These are phyloP conservation scores for Ustilago sp. DNA, from an alignment of 1,284 basidiomycete genomes.

Conservation along the genomic window DNA sequence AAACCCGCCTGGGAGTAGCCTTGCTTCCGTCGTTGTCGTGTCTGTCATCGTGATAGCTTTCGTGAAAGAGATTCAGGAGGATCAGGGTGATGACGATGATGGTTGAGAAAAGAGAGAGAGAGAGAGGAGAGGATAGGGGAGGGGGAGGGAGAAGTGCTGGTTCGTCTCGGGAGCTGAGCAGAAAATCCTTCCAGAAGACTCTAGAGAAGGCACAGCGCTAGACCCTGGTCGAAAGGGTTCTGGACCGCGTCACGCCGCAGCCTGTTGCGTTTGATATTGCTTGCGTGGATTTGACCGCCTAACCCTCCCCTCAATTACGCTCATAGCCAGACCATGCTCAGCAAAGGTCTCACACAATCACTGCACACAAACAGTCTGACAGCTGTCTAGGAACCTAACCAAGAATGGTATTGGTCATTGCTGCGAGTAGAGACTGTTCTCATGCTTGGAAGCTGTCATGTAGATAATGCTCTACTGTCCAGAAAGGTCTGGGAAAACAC, in stretches of 20 bases:
- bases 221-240: conserved; percentile 5
- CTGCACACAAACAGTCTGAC: background rate
- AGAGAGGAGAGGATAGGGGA: background rate
- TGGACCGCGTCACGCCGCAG: background rate
- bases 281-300: conserved; percentile 3
- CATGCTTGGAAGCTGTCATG: background rate
- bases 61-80: background rate
- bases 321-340: background rate
- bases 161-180: background rate
- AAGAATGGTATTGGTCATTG: background rate
- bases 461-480: background rate
- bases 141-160: background rate
- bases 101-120: background rate
- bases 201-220: background rate
- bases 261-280: background rate
- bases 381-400: background rate
- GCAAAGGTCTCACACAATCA: background rate
- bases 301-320: background rate
- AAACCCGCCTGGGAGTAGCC: conserved; percentile 38
- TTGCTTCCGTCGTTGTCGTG: conserved; percentile 6
- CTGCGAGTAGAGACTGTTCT: background rate
- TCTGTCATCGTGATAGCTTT: conserved; percentile 7
- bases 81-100: background rate
- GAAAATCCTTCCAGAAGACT: conserved; percentile 32
- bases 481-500: conserved; percentile 4